Conservation (phyloP, 495 filamentous ascomycete genomes). For the Tuber microsphaerosporum region DNA sequence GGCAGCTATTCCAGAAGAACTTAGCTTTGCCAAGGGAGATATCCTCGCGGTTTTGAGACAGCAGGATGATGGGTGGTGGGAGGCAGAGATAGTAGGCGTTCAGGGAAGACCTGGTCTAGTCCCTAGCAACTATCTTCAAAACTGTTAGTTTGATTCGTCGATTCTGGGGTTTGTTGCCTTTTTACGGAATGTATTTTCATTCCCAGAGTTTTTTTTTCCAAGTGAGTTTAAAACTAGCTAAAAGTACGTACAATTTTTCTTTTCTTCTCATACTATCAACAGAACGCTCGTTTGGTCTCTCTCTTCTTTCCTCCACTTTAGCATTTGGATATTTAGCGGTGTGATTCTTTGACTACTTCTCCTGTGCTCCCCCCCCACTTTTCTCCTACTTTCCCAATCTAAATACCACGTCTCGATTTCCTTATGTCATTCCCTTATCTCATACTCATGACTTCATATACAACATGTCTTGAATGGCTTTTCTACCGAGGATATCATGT, state of each 20-base stretch:
- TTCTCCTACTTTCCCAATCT: not conserved
- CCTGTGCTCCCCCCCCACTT: not conserved
- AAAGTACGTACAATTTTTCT: not conserved
- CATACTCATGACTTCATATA: not conserved
- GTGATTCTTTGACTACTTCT: not conserved
- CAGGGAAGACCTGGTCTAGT: conserved; percentile 73
- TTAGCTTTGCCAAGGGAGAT: conserved; percentile 90
- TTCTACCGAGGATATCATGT: not conserved
- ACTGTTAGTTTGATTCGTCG: conserved; percentile 46
- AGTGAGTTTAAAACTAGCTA: not conserved
- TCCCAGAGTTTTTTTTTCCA: not conserved
- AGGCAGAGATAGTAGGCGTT: conserved; percentile 81
- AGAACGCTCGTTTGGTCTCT: not conserved
- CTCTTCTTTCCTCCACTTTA: not conserved
- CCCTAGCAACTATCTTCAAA: conserved; percentile 93
- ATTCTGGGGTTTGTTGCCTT: not conserved
- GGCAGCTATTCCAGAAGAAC: conserved; percentile 88
- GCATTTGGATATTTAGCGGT: not conserved
- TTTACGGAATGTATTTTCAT: not conserved
- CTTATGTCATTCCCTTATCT: not conserved
- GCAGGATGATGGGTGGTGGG: conserved; percentile 99
- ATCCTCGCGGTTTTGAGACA: conserved; percentile 77
- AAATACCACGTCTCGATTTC: not conserved
- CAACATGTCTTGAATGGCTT: not conserved
- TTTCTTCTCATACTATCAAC: not conserved